Evolutionary conservation across 495 filamentous ascomycete species (phyloP).

Genomic region (Tuber indicum): DNA sequence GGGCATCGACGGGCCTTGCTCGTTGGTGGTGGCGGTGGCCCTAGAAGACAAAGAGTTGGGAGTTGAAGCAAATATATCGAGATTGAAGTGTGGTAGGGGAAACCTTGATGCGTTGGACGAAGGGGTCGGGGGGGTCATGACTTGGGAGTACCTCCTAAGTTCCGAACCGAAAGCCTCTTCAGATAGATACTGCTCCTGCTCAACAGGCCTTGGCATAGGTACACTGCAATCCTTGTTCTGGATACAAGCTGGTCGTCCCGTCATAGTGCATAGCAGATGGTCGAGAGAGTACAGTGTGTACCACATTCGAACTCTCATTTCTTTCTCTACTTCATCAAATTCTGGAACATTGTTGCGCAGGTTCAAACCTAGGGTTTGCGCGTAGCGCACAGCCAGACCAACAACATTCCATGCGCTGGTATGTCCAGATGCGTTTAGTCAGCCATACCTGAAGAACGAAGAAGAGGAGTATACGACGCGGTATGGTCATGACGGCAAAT

Average conservation of each 20-base stretch:
- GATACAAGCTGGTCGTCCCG: slow-evolving; percentile 56
- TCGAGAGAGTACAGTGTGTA: slow-evolving; percentile 57
- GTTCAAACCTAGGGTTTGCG: slow-evolving; percentile 57
- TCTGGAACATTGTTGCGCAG: slow-evolving; percentile 51
- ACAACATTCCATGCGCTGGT: slow-evolving; percentile 56
- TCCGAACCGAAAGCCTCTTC: slow-evolving; percentile 31
- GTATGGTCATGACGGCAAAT: neutral
- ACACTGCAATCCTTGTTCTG: slow-evolving; percentile 52
- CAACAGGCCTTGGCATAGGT: slow-evolving; percentile 52
- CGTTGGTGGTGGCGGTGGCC: slow-evolving; percentile 15
- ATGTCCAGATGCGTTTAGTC: slow-evolving; percentile 22
- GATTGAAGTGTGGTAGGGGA: neutral
- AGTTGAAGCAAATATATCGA: slow-evolving; percentile 5
- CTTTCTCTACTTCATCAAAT: slow-evolving; percentile 50
- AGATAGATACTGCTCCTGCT: slow-evolving; percentile 48
- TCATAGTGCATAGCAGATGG: slow-evolving; percentile 53
- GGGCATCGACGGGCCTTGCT: slow-evolving; percentile 10
- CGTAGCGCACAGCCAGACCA: slow-evolving; percentile 54
- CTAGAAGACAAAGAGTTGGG: slow-evolving; percentile 26
- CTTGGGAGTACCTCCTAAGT: slow-evolving; percentile 29
- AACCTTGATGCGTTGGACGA: slow-evolving; percentile 11
- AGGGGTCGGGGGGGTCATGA: slow-evolving; percentile 11
- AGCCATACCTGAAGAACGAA: slow-evolving; percentile 11
- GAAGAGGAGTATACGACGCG: neutral
- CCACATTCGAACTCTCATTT: slow-evolving; percentile 56